Percentiles rank a stretch among this genome's conserved stretches.
Conservation (phyloP, 345 rosid species). For the Pistacia vera region DNA sequence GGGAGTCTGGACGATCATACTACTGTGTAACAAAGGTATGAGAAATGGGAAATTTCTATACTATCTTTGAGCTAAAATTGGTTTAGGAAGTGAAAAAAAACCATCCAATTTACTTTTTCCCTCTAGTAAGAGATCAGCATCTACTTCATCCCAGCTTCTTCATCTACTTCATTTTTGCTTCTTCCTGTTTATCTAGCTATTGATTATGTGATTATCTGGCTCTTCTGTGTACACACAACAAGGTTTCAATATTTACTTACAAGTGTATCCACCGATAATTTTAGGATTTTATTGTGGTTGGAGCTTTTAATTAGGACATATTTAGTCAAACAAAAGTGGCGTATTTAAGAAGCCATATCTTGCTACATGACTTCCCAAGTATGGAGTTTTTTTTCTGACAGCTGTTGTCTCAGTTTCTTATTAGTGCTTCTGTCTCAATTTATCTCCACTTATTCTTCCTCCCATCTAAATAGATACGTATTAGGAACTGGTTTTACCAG, state of each 20-base stretch:
- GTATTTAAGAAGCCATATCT: not conserved
- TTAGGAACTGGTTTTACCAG: not conserved
- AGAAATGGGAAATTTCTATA: not conserved
- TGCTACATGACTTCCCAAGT: not conserved
- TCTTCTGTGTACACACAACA: too few relatives aligned
- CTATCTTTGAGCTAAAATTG: not conserved
- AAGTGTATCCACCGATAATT: not conserved
- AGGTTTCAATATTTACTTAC: not conserved
- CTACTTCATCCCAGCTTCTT: not conserved
- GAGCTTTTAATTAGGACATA: not conserved
- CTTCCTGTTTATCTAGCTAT: not conserved
- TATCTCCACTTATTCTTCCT: not conserved
- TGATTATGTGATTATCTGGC: too few relatives aligned
- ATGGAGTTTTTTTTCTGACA: not conserved
- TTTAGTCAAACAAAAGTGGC: not conserved
- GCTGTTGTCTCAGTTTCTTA: not conserved
- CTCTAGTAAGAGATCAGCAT: not conserved
- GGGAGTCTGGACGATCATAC: conserved; percentile 78
- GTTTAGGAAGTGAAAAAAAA: not conserved
- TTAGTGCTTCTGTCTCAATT: not conserved
- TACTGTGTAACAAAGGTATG: conserved; percentile 93
- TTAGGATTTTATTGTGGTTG: not conserved
- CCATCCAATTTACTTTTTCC: not conserved
- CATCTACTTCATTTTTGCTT: not conserved
- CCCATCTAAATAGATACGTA: not conserved